These are phyloP conservation scores for Ceratocystis cubensis DNA, from an alignment of 2,329 filamentous ascomycete genomes.

Conservation along the genomic window DNA sequence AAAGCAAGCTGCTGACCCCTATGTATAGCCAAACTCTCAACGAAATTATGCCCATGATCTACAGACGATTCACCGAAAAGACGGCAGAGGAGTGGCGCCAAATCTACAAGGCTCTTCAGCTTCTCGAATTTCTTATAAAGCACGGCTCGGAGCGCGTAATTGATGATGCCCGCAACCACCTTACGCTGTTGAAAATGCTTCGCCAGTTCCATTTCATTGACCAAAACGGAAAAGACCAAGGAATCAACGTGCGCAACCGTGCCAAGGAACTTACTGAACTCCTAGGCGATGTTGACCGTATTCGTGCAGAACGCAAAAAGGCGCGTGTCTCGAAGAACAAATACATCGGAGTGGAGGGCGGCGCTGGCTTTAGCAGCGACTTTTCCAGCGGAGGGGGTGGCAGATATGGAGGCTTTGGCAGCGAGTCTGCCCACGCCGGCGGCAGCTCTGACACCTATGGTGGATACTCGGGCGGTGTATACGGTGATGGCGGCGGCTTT, in stretches of 20 bases:
- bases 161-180: constrained; percentile 88
- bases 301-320: constrained; percentile 76
- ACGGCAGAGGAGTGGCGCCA: constrained; percentile 96
- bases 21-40: constrained; percentile 72
- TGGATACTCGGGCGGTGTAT: constrained; percentile 60
- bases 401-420: constrained; percentile 85
- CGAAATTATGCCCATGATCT: constrained; percentile 99
- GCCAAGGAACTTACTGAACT: constrained; percentile 92
- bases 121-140: constrained; percentile 95
- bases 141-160: constrained; percentile 96
- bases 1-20: background rate
- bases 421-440: constrained; percentile 63
- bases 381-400: constrained; percentile 39
- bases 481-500: constrained; percentile 91
- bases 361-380: constrained; percentile 42
- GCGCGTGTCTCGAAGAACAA: constrained; percentile 82
- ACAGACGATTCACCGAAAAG: constrained; percentile 97
- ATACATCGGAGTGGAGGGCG: constrained; percentile 88
- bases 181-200: constrained; percentile 94
- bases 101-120: constrained; percentile 95
- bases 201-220: constrained; percentile 97
- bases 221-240: constrained; percentile 93
- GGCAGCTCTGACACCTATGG: constrained; percentile 38
- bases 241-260: constrained; percentile 91
- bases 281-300: constrained; percentile 81